Evolutionary conservation across 805 yeast genomes (phyloP).

Genomic region (Cyberlindnera sargentensis): DNA sequence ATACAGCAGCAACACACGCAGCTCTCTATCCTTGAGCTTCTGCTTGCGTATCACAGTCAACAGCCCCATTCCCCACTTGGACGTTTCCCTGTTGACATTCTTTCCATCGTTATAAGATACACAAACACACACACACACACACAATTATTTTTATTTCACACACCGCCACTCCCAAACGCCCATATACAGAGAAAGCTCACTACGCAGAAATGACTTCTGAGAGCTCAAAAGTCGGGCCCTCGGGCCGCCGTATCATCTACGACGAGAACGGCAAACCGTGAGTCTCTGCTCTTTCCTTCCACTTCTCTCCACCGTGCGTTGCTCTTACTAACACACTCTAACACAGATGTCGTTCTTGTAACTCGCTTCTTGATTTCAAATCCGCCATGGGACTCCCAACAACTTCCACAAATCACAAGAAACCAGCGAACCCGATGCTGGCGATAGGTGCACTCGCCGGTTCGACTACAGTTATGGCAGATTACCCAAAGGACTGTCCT

Average conservation of each 20-base stretch:
- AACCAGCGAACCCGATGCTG: neutral
- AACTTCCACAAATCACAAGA: neutral
- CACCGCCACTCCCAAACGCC: too few species aligned
- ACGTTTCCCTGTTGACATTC: too few species aligned
- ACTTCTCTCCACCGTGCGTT: neutral
- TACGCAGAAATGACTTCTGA: neutral
- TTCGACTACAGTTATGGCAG: conserved; percentile 12
- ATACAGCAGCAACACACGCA: conserved; percentile 57
- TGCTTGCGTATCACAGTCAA: conserved; percentile 75
- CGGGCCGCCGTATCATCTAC: conserved; percentile 64
- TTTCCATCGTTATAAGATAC: too few species aligned
- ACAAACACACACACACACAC: too few species aligned
- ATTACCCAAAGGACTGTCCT: conserved; percentile 54
- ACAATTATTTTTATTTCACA: too few species aligned
- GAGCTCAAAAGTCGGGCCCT: conserved; percentile 43
- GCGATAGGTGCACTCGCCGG: conserved; percentile 4
- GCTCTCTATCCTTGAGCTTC: conserved; percentile 70
- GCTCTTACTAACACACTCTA: conserved; percentile 1
- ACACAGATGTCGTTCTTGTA: conserved; percentile 72
- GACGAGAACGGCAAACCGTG: conserved; percentile 94
- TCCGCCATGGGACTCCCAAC: conserved; percentile 36
- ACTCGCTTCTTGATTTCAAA: conserved; percentile 73
- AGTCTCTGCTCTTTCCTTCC: conserved; percentile 26
- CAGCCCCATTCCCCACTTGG: conserved; percentile 55
- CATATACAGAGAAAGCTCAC: neutral